A percentile compares a stretch with the other conserved stretches of the same genome.
Conservation (phyloP, 495 filamentous ascomycete species). For the Jackrogersella minutella region DNA sequence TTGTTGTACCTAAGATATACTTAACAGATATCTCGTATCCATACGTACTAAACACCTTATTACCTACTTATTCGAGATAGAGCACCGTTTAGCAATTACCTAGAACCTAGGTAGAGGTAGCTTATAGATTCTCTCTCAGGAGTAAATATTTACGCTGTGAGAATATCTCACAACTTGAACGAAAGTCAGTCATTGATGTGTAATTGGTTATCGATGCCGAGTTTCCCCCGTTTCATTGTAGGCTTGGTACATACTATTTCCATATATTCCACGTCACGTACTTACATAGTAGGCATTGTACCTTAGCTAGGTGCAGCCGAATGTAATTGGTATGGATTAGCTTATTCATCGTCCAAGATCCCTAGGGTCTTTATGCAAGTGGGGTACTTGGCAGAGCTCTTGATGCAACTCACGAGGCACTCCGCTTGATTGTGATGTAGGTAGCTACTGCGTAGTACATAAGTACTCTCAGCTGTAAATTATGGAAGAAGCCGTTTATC, state of each 20-base stretch:
- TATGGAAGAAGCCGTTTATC: slow-evolving; percentile 6
- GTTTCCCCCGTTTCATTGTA: slow-evolving; percentile 30
- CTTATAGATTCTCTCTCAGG: background rate
- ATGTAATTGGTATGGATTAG: slow-evolving; percentile 26
- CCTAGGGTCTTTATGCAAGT: slow-evolving; percentile 27
- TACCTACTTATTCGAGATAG: background rate
- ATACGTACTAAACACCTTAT: background rate
- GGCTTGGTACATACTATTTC: background rate
- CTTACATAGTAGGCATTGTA: background rate
- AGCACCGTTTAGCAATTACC: background rate
- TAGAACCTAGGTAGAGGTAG: too few relatives aligned
- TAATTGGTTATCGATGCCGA: slow-evolving; percentile 25
- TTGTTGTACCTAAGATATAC: background rate
- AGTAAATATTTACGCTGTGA: background rate
- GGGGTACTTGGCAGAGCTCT: slow-evolving; percentile 10
- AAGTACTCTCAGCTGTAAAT: slow-evolving; percentile 12
- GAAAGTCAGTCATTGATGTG: background rate
- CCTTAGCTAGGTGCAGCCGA: background rate
- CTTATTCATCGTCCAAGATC: slow-evolving; percentile 27
- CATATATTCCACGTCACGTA: background rate
- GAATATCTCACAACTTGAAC: too few relatives aligned
- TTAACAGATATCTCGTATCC: slow-evolving; percentile 3
- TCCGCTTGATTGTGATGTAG: background rate
- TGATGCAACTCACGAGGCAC: slow-evolving; percentile 24
- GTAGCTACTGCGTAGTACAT: too few relatives aligned